A percentile compares a stretch with the other conserved stretches of the same genome.
Evolutionary conservation across 2,329 filamentous ascomycete genomes (phyloP).

Genomic region (Ceratocystis lukuohia): DNA sequence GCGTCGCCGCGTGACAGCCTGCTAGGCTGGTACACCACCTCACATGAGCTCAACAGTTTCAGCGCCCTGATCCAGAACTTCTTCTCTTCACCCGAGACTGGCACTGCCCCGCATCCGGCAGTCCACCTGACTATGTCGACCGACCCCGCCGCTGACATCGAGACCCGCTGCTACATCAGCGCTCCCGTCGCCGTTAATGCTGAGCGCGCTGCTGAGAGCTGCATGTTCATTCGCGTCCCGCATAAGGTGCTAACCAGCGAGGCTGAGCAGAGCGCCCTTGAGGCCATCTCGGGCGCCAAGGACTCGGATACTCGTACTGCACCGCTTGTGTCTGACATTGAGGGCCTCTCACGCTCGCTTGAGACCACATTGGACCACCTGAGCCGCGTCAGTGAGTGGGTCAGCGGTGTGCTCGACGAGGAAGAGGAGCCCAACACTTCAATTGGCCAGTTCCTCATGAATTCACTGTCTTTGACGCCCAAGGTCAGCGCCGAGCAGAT

Average conservation of each 20-base stretch:
- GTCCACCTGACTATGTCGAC: slow-evolving; percentile 93
- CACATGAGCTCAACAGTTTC: slow-evolving; percentile 94
- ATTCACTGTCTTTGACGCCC: slow-evolving; percentile 79
- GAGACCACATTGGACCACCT: slow-evolving; percentile 82
- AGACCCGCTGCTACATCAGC: slow-evolving; percentile 87
- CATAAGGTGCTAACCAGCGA: slow-evolving; percentile 87
- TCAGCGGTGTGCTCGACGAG: slow-evolving; percentile 88
- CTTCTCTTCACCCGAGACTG: slow-evolving; percentile 91
- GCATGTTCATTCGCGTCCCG: slow-evolving; percentile 92
- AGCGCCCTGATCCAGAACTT: slow-evolving; percentile 98
- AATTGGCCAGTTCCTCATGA: slow-evolving; percentile 88
- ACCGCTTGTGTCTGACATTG: slow-evolving; percentile 72
- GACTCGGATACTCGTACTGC: slow-evolving; percentile 62
- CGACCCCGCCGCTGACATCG: slow-evolving; percentile 73
- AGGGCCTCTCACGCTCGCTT: slow-evolving; percentile 71
- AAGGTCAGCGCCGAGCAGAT: slow-evolving; percentile 87
- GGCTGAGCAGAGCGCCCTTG: slow-evolving; percentile 51
- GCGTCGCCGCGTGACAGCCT: slow-evolving; percentile 87
- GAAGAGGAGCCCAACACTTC: slow-evolving; percentile 79
- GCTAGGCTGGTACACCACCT: slow-evolving; percentile 97
- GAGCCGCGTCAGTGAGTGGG: slow-evolving; percentile 82
- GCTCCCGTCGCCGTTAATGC: slow-evolving; percentile 88
- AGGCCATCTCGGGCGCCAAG: slow-evolving; percentile 71
- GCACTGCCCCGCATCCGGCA: slow-evolving; percentile 93
- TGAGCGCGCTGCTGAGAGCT: slow-evolving; percentile 89